Conservation (phyloP, 2,329 filamentous ascomycete species). For the Aspergillus fijiensis region DNA sequence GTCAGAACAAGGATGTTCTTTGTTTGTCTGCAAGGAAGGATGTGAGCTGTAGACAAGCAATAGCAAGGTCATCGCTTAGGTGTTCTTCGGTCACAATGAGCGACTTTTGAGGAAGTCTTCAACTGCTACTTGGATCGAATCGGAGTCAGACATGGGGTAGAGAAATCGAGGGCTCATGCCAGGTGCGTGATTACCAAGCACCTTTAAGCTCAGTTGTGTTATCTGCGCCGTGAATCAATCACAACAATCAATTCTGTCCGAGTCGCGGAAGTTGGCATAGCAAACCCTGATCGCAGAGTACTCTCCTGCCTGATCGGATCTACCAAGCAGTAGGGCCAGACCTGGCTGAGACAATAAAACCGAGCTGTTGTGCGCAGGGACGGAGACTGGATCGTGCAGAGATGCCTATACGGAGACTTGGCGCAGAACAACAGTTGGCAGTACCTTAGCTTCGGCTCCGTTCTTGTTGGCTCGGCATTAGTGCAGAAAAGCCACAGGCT, state of each 20-base stretch:
- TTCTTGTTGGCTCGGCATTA: constrained; percentile 9
- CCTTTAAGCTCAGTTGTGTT: not conserved
- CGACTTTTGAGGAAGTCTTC: not conserved
- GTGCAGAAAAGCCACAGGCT: constrained; percentile 2
- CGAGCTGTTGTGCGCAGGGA: not conserved
- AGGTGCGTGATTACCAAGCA: not conserved
- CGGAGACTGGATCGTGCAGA: not conserved
- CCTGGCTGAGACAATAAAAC: not conserved
- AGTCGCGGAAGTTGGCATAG: not conserved
- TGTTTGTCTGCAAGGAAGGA: not conserved
- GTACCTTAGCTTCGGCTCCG: constrained; percentile 7
- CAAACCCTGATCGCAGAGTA: not conserved
- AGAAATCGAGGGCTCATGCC: not conserved
- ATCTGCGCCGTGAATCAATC: not conserved
- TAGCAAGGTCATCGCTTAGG: not conserved
- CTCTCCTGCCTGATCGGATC: not conserved
- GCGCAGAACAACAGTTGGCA: constrained; percentile 9
- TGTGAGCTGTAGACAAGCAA: not conserved
- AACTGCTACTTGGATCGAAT: not conserved
- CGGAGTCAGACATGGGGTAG: not conserved
- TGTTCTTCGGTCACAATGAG: not conserved
- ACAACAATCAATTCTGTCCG: not conserved
- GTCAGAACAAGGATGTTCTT: not conserved
- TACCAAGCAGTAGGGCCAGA: not conserved
- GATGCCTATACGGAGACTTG: constrained; percentile 5